Conservation (phyloP, 768 basidiomycete species). For the Lactarius pseudohatsudake region DNA sequence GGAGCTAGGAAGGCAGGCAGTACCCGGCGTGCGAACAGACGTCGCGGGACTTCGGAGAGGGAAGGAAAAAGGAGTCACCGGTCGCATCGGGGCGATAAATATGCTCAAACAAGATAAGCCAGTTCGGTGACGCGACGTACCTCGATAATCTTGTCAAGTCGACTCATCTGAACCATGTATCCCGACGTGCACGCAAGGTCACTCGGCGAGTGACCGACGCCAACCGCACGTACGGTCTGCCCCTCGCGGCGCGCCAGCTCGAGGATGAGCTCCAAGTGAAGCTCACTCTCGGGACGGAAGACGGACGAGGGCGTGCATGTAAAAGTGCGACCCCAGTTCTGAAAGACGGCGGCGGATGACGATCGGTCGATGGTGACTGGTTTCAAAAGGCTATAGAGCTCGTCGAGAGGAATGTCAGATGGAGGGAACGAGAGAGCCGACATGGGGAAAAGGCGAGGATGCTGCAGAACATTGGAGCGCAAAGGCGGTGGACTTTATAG, state of each 20-base stretch:
- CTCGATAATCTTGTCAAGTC: slow-evolving; percentile 70
- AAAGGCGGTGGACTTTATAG: slow-evolving; percentile 21
- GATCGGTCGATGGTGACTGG: slow-evolving; percentile 52
- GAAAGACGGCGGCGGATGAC: slow-evolving; percentile 50
- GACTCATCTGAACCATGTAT: slow-evolving; percentile 80
- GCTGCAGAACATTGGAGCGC: background rate
- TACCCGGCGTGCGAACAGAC: slow-evolving; percentile 10
- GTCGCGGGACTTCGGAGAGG: background rate
- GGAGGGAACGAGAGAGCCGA: slow-evolving; percentile 32
- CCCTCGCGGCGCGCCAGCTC: slow-evolving; percentile 77
- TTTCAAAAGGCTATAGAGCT: slow-evolving; percentile 53
- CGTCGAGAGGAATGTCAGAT: slow-evolving; percentile 43
- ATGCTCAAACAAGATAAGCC: slow-evolving; percentile 20
- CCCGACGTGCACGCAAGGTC: slow-evolving; percentile 90
- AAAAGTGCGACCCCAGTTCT: slow-evolving; percentile 88
- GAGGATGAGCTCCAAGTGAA: slow-evolving; percentile 71
- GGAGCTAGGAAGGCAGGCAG: slow-evolving; percentile 2
- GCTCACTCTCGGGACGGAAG: slow-evolving; percentile 71
- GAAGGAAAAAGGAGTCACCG: background rate
- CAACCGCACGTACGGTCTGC: slow-evolving; percentile 74
- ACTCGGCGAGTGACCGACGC: slow-evolving; percentile 90
- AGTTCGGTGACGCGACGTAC: slow-evolving; percentile 47
- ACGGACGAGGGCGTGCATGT: slow-evolving; percentile 63
- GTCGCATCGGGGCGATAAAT: slow-evolving; percentile 1
- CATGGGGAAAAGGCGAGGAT: slow-evolving; percentile 11